These are phyloP conservation scores for Teratosphaeria pseudoeucalypti DNA, from an alignment of 2,329 filamentous ascomycete genomes.

Conservation along the genomic window DNA sequence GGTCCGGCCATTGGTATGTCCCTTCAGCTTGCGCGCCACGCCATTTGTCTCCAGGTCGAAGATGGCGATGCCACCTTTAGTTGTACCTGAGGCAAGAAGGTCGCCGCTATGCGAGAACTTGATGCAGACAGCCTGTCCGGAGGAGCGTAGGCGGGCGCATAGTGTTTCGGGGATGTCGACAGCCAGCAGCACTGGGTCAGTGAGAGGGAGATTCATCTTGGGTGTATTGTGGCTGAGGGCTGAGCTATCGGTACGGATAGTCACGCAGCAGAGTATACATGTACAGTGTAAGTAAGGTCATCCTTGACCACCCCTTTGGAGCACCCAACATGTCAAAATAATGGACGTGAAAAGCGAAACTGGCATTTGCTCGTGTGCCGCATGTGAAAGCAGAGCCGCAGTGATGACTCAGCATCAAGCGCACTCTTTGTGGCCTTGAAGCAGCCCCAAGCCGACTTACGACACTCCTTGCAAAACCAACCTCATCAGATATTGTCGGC, in stretches of 20 bases:
- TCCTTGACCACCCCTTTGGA: background rate
- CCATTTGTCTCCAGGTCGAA: constrained; percentile 98
- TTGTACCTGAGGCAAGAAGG: constrained; percentile 81
- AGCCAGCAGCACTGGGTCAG: constrained; percentile 60
- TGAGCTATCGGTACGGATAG: background rate
- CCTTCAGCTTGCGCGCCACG: constrained; percentile 83
- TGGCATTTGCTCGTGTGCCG: background rate
- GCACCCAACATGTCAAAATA: background rate
- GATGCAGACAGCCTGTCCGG: constrained; percentile 53
- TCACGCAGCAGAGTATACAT: background rate
- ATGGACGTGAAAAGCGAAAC: background rate
- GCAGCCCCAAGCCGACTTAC: constrained; percentile 7
- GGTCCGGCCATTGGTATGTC: constrained; percentile 66
- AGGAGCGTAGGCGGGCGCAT: constrained; percentile 69
- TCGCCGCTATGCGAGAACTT: constrained; percentile 94
- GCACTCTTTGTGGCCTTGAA: background rate
- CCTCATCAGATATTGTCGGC: constrained; percentile 21
- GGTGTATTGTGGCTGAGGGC: background rate
- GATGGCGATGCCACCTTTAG: constrained; percentile 85
- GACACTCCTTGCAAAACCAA: constrained; percentile 10
- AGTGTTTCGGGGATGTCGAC: constrained; percentile 86
- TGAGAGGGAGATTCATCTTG: constrained; percentile 42
- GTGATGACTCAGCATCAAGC: background rate
- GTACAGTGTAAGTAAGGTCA: background rate
- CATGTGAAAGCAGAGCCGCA: background rate